These are phyloP conservation scores for Alternaria arborescens DNA, from an alignment of 2,329 filamentous ascomycete genomes.

Conservation along the genomic window DNA sequence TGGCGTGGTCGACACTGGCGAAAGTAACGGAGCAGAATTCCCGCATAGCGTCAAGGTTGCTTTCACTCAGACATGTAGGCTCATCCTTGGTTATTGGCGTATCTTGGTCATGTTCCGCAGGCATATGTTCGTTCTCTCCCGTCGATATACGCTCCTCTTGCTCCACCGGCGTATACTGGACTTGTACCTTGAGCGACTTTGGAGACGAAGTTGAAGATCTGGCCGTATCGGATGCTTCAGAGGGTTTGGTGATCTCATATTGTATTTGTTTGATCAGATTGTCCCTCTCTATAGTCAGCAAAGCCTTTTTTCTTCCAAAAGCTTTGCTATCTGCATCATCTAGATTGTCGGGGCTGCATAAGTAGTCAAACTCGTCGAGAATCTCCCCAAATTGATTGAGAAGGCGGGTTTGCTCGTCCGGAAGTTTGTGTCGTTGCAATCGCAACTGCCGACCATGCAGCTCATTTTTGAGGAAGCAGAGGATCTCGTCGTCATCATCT, in stretches of 20 bases:
- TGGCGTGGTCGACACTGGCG: neutral
- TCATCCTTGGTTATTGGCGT: neutral
- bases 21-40: neutral
- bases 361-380: neutral
- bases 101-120: neutral
- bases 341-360: neutral
- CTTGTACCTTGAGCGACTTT: neutral
- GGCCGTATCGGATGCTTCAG: neutral
- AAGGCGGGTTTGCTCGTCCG: conserved; percentile 1
- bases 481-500: neutral
- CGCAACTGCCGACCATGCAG: neutral
- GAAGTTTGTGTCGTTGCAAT: neutral
- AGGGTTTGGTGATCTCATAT: conserved; percentile 7
- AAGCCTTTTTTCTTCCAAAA: neutral
- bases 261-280: conserved; percentile 1
- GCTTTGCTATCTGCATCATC: neutral
- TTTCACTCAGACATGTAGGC: neutral
- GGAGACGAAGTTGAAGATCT: neutral
- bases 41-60: neutral
- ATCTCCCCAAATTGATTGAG: neutral
- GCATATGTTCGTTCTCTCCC: neutral
- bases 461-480: conserved; percentile 6
- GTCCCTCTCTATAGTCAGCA: neutral
- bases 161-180: too few relatives aligned
- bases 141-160: neutral